Evolutionary conservation across 78 protist genomes (phyloP).

Genomic region (Dictyostelium purpureum): DNA sequence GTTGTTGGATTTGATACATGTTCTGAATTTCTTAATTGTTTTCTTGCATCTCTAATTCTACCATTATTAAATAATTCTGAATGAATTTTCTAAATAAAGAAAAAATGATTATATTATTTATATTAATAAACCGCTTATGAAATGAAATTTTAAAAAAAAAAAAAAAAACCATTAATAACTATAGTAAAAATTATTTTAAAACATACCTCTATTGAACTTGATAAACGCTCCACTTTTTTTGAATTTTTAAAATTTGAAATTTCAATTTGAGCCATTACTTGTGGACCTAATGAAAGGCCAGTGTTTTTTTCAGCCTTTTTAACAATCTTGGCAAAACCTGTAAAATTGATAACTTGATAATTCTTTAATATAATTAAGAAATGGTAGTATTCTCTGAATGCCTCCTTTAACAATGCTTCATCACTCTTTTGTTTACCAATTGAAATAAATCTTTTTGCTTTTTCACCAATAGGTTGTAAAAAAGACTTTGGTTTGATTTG

Average conservation of each 20-base stretch:
- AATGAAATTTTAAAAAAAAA: neutral
- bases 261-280: neutral
- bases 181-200: neutral
- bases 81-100: constrained; percentile 19
- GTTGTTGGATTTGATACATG: neutral
- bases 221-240: constrained; percentile 26
- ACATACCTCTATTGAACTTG: constrained; percentile 25
- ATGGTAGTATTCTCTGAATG: constrained; percentile 46
- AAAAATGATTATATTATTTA: too few species aligned
- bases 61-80: constrained; percentile 24
- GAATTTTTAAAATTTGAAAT: constrained; percentile 3
- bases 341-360: constrained; percentile 56
- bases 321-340: constrained; percentile 49
- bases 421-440: constrained; percentile 36
- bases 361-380: constrained; percentile 32
- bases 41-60: constrained; percentile 68
- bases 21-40: constrained; percentile 37
- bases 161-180: too few species aligned
- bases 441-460: constrained; percentile 40
- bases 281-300: neutral
- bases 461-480: constrained; percentile 24
- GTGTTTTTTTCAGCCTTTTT: constrained; percentile 71
- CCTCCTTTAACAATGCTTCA: constrained; percentile 40
- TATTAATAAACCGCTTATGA: too few species aligned
- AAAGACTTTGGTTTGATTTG: neutral